Conservation (phyloP, 2,329 filamentous ascomycete genomes). For the Colletotrichum sp. region DNA sequence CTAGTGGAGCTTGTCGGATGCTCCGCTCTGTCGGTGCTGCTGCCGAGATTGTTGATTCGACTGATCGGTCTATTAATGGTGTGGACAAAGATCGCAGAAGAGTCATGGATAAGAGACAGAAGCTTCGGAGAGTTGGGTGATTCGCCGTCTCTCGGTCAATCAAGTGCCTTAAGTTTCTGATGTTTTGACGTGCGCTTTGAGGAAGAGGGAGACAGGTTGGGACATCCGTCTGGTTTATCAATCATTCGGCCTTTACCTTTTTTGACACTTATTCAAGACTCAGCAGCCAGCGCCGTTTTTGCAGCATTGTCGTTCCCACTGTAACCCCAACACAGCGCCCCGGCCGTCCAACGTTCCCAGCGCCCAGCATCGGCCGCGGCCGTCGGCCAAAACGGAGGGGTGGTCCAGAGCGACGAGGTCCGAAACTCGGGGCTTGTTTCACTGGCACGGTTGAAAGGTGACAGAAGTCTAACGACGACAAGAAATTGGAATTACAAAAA, state of each 20-base stretch:
- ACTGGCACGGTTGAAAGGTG: background rate
- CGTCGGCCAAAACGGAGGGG: background rate
- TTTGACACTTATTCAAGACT: background rate
- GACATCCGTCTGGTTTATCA: background rate
- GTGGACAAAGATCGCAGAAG: background rate
- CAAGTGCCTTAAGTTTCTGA: background rate
- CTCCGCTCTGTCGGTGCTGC: background rate
- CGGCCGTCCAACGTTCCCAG: background rate
- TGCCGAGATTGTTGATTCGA: background rate
- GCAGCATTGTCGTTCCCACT: background rate
- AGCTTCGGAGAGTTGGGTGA: background rate
- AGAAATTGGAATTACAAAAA: background rate
- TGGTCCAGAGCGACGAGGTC: background rate
- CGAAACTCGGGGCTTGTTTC: slow-evolving; percentile 19
- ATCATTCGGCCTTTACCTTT: background rate
- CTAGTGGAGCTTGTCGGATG: slow-evolving; percentile 3
- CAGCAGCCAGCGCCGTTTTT: background rate
- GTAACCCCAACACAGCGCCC: background rate
- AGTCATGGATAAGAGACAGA: background rate
- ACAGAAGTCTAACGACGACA: background rate
- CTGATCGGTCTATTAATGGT: background rate
- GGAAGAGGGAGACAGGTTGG: background rate
- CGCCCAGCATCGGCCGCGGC: background rate
- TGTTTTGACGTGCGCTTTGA: background rate
- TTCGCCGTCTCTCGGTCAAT: background rate